Percentiles rank a stretch among this genome's conserved stretches.
Evolutionary conservation across 83 land plant species (phyloP).

Genomic region (Picea abies): DNA sequence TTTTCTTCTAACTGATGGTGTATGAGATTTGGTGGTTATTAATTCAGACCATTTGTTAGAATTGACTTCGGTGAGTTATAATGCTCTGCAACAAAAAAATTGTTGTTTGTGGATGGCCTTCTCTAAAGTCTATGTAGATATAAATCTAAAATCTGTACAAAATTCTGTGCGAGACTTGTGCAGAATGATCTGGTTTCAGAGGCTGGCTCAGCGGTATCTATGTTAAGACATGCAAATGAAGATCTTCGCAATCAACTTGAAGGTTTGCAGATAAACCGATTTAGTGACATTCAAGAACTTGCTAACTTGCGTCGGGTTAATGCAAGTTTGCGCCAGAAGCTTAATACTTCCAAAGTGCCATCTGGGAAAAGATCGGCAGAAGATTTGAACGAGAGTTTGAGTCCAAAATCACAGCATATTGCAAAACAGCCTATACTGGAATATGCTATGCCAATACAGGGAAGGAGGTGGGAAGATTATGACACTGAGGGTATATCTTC

Average conservation of each 20-base stretch:
- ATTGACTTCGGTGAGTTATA: too few relatives aligned
- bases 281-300: constrained; percentile 92
- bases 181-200: constrained; percentile 68
- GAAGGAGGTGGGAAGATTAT: constrained; percentile 17
- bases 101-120: too few relatives aligned
- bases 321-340: constrained; percentile 72
- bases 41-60: background rate
- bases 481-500: constrained; percentile 26
- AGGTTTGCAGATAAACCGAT: constrained; percentile 75
- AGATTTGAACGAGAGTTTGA: constrained; percentile 25
- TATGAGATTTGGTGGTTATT: background rate
- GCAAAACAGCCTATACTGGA: constrained; percentile 31
- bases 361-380: constrained; percentile 15
- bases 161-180: background rate
- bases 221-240: constrained; percentile 73
- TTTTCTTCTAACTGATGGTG: background rate
- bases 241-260: constrained; percentile 82
- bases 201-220: constrained; percentile 54
- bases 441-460: constrained; percentile 5
- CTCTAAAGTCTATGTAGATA: too few relatives aligned
- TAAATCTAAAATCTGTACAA: too few relatives aligned
- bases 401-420: constrained; percentile 24
- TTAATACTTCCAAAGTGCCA: constrained; percentile 29
- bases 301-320: constrained; percentile 89
- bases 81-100: too few relatives aligned